Conservation (phyloP, 495 filamentous ascomycete genomes). For the Aspergillus hancockii region DNA sequence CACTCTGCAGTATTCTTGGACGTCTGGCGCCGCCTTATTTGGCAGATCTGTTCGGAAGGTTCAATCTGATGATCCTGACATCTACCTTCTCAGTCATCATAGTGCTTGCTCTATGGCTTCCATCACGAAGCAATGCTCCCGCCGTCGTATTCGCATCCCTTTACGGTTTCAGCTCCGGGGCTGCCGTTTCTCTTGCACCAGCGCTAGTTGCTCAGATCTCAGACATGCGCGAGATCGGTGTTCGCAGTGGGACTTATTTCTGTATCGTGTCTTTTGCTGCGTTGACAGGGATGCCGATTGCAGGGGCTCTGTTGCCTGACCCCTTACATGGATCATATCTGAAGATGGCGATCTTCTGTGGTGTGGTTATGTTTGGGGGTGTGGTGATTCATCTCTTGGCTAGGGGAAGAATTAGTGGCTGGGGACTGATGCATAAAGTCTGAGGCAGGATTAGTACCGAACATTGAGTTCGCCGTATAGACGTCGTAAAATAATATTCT, state of each 20-base stretch:
- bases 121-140: constrained; percentile 56
- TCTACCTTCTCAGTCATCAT: constrained; percentile 60
- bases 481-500: not conserved
- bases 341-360: constrained; percentile 67
- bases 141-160: constrained; percentile 66
- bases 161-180: constrained; percentile 74
- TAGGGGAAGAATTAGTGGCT: constrained; percentile 36
- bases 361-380: constrained; percentile 57
- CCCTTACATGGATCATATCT: constrained; percentile 56
- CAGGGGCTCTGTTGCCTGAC: constrained; percentile 61
- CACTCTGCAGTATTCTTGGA: constrained; percentile 59
- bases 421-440: constrained; percentile 32
- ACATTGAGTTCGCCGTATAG: not conserved
- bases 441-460: constrained; percentile 9
- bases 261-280: constrained; percentile 63
- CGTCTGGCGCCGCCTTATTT: constrained; percentile 71
- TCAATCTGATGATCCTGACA: constrained; percentile 70
- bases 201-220: constrained; percentile 70
- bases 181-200: constrained; percentile 62
- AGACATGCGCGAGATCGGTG: constrained; percentile 70
- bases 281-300: constrained; percentile 71
- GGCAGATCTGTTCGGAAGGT: constrained; percentile 72
- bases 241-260: constrained; percentile 70
- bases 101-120: constrained; percentile 70
- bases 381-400: constrained; percentile 49